Evolutionary conservation across 1,139 yeast genomes (phyloP).

Genomic region (Pichia sp.): DNA sequence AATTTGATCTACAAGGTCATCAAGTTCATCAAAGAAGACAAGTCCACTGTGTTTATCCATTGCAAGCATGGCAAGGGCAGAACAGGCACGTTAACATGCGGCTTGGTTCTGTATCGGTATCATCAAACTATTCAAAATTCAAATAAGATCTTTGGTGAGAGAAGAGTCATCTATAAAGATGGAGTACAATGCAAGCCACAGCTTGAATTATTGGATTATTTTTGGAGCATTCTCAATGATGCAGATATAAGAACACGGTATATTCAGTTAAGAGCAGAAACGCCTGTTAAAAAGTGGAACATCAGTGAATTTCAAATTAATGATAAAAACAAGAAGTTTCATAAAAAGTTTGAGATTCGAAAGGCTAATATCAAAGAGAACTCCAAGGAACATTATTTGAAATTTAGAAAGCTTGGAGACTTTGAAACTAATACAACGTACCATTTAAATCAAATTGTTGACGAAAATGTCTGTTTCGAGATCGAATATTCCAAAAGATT

Average conservation of each 20-base stretch:
- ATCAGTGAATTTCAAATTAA: no score
- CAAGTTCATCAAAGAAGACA: slow-evolving; percentile 27
- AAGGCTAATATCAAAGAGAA: no score
- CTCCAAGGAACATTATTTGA: no score
- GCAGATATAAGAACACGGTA: neutral
- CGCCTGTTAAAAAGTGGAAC: no score
- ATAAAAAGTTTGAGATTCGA: no score
- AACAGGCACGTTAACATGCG: slow-evolving; percentile 75
- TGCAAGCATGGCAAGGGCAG: slow-evolving; percentile 95
- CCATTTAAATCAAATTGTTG: no score
- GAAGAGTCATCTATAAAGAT: slow-evolving; percentile 44
- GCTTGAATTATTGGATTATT: slow-evolving; percentile 61
- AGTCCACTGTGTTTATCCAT: slow-evolving; percentile 69
- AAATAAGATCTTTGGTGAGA: slow-evolving; percentile 48
- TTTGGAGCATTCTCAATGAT: slow-evolving; percentile 15
- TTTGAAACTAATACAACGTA: no score
- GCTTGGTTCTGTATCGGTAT: slow-evolving; percentile 57
- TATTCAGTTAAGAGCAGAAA: no score
- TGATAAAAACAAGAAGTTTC: no score
- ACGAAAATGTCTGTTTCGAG: slow-evolving; percentile 11
- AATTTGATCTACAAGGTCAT: slow-evolving; percentile 46
- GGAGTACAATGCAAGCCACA: slow-evolving; percentile 81
- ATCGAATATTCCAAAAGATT: neutral
- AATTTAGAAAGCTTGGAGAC: no score
- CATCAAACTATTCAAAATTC: slow-evolving; percentile 44